Evolutionary conservation across 345 rosid species (phyloP).

Genomic region (Erysimum cheiranthoides): DNA sequence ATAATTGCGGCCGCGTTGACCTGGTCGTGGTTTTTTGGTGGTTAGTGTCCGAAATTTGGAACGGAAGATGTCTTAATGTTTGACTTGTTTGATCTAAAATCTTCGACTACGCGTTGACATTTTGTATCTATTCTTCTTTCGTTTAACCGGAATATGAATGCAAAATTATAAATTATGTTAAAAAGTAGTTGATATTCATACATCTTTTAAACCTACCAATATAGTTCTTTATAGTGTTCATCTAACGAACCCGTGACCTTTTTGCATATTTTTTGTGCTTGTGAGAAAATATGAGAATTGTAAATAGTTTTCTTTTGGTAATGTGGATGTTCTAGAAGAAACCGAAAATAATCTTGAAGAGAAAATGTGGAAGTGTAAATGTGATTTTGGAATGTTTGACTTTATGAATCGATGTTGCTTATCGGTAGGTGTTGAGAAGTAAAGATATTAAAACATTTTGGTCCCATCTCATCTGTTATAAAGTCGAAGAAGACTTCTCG

Average conservation of each 20-base stretch:
- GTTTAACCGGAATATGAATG: not conserved
- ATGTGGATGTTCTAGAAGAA: conserved; percentile 13
- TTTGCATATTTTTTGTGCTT: not conserved
- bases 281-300: not conserved
- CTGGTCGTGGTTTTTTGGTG: not conserved
- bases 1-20: not conserved
- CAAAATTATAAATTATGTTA: not conserved
- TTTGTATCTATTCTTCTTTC: not conserved
- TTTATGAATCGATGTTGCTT: conserved; percentile 29
- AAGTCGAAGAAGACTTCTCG: conserved; percentile 19
- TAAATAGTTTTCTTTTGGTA: conserved; percentile 17
- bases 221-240: conserved; percentile 5
- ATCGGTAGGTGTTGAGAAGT: conserved; percentile 34
- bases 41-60: conserved; percentile 24
- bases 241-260: conserved; percentile 34
- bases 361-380: conserved; percentile 26
- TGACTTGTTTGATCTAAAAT: conserved; percentile 28
- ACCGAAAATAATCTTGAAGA: conserved; percentile 5
- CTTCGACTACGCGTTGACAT: conserved; percentile 43
- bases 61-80: conserved; percentile 12
- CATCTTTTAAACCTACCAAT: conserved; percentile 13
- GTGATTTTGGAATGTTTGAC: conserved; percentile 38
- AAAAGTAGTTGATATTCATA: conserved; percentile 1
- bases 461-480: conserved; percentile 31
- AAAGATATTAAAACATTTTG: conserved; percentile 13